Evolutionary conservation across 306 rosid species (phyloP), one percentile per base, ranked within the genome.

Genomic region (Arachis hypogaea): DNA sequence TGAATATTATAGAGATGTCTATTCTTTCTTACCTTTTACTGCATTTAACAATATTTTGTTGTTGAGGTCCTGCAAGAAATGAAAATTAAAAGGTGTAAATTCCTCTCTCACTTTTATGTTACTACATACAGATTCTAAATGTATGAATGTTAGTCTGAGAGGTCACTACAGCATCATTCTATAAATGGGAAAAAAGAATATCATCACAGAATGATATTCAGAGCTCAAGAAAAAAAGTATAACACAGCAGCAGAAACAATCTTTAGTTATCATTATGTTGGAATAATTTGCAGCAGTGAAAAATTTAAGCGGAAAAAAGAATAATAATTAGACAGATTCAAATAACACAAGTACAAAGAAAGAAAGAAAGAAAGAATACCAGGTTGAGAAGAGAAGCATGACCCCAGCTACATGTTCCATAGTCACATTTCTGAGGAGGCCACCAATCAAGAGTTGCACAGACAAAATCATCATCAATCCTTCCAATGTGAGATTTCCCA

Each of bases 381-480:
- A 94, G 92, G 82, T 92, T 94, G 64, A 94, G 93, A 47, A 94
- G 82, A 82, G 97, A 88, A 80, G 97, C 83, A 18, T 12, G 88
- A 36, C 88, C 97, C 99, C 99, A 94, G 68, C 96, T 89, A 56
- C 99, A 94, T 43, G 78, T 84, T 3, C 96, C 96, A 69, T 87
- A 92, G 71, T 94, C 99, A 33, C 99, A 94, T 86, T 94, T 94
- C 92, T 89, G 90, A 70, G 96, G 96, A 54, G 99, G 99, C 99
- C 99, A 94, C 99, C 99, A 94, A 82, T 94, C 99, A 59, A 94
- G 22, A 42, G 99, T 92, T 8, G 99, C 97, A 81, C 99, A 94
- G 5, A 92, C 72, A 72, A 88, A 94, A 86, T 92, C 99, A 11
- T 82, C 82, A 77, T 94, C 97, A 58, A 85, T 89, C 51, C 30